Base-by-base conservation (phyloP, 1,284 basidiomycete genomes). In the Thecaphora thlaspeos region DNA sequence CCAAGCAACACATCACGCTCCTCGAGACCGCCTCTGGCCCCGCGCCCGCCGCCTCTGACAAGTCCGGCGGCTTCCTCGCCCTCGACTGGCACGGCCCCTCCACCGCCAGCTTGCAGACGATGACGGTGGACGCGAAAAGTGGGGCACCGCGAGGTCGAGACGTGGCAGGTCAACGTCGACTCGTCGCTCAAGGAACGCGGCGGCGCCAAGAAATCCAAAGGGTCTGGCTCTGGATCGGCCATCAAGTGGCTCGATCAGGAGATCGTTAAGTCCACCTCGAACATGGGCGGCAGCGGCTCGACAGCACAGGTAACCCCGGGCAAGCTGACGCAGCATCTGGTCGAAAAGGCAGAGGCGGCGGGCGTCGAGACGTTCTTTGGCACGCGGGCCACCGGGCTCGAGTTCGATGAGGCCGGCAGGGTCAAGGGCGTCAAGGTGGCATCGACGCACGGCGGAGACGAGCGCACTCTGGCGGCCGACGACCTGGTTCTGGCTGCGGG, bases 61-160 rank as follows among this genome's bases (percentile, higher is more conserved):
- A 94, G 76, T 88, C 90, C 0, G 92, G 91, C 2, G 92, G 92
- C 0, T 86, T 96, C n/a, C 83, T 96, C 21, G 91, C 92, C 0
- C 83, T 85, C 50, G 87, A 91, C 72, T 87, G 86, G 86, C 85
- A 86, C 38, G 77, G 64, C 42, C 51, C 70, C 86, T 95, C 65
- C 91, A 95, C 76, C 82, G 86, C 59, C 82, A 84, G 41, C 83
- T 96, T 10, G 89, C 91, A 1, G 79, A 86, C 47, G 82, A 87
- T 68, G 86, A 89, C 75, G 58, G 57, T 21, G 91, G 92, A 0
- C 79, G 81, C 18, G 81, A 86, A 41, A 81, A 85, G 22, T 95
- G 90, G 91, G 90, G 90, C 0, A 90, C 83, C 82, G 92, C 80
- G 84, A 79, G 82, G 80, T 84, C 10, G 81, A 82, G 37, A 72